Evolutionary conservation across 228 moss, liverwort and hornwort genomes (phyloP), one percentile per base, ranked within the genome.

Genomic region (Sphagnum fallax): DNA sequence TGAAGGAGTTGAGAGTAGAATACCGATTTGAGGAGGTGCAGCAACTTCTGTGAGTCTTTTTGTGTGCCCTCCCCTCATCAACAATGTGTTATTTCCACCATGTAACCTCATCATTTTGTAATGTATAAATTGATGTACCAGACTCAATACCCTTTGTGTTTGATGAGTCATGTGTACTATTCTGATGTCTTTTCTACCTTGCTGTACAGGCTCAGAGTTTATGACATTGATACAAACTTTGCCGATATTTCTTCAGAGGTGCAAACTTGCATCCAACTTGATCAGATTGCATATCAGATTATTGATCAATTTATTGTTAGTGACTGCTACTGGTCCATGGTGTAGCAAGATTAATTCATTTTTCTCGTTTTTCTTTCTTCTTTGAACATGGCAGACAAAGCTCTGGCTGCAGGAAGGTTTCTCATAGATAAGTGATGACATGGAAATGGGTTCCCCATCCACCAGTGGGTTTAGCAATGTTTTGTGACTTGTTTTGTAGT

Each of bases 11-110:
- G 66, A 75, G 74, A 49, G 82, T 93, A 67, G 78, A 81, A 64
- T 97, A 89, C 62, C 82, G 73, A 61, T 97, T 97, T 59, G 96
- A 93, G 79, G 91, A 88, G 75, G 65, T 81, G 52, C 96, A 97
- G 62, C 79, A 63, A 4, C 80, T 97, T 49, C 72, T 86, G 82
- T 84, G 67, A 84, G 84, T 78, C 55, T 7, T 66, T 48, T 18
- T 65, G 32, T 32, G 32, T 32, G 32, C 32, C 32, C 32, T 32
- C 32, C 32, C 32, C 32, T 32, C 32, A 32, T 32, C 32, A 32
- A 32, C 0, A 32, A 3, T 32, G 32, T 32, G 32, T 32, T 1
- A 32, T 16, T 32, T 65, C 48, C 32, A 12, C 64, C 47, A 65
- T 18, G 64, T 49, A 8, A 11, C 32, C 32, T 32, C 32, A 14